phyloP scores from a whole-genome alignment of 148 eudicot species.

The Chenopodium quinoa region DNA sequence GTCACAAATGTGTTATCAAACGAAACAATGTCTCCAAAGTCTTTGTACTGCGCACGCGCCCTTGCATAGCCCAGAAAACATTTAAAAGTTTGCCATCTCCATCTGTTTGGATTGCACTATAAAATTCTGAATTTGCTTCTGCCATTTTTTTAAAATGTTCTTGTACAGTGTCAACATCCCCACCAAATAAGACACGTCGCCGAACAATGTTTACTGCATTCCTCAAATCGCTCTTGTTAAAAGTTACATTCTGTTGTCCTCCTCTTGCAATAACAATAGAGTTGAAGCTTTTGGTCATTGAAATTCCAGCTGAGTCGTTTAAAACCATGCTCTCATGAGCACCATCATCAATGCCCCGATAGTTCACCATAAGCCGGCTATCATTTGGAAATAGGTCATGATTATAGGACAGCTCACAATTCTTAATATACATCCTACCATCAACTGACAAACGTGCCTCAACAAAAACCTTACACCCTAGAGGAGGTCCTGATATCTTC shows the following conservation, averaged over 20 bases:
- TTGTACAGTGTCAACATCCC: background rate
- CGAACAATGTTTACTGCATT: background rate
- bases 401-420: too few species aligned
- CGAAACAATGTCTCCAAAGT: background rate
- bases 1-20: background rate
- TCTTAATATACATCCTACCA: too few species aligned
- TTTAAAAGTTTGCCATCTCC: background rate
- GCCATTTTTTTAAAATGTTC: background rate
- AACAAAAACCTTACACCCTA: too few species aligned
- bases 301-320: background rate
- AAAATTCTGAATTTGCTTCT: background rate
- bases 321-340: background rate
- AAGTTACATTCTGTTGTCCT: background rate
- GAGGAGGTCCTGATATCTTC: too few species aligned
- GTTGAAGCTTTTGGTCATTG: background rate
- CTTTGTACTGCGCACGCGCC: background rate
- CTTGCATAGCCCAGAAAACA: background rate
- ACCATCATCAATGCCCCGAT: background rate
- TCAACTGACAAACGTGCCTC: too few species aligned
- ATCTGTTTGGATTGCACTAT: background rate
- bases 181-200: background rate
- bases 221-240: background rate
- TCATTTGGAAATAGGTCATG: too few species aligned
- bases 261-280: background rate
- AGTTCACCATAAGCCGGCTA: background rate